Base-by-base conservation (phyloP, 2,329 filamentous ascomycete species). In the Plenodomus lindquistii region DNA sequence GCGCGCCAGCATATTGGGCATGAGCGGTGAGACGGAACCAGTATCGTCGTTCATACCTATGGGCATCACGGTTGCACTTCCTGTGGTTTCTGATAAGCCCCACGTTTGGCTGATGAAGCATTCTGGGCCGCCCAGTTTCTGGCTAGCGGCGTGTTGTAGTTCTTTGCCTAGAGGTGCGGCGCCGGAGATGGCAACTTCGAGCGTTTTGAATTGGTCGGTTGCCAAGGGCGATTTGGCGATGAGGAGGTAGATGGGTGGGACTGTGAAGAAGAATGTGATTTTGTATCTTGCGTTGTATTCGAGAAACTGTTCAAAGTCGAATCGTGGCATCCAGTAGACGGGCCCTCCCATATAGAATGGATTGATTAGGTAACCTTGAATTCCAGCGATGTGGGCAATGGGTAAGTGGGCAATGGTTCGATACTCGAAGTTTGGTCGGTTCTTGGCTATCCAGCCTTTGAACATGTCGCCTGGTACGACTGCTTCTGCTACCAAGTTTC, bases 291-390 rank as follows among this genome's bases (percentile, higher is more conserved):
- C 74, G 57, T 74, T 76, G 65, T 84, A 79, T 34, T 72, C 67
- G 43, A 85, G 74, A 61, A 87, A 85, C 31, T 77, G 71, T 2
- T 66, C 62, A 49, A 84, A 82, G 50, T 83, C 77, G 63, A 86
- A 87, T 35, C 73, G 75, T 3, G 77, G 72, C 84, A 87, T 86
- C 84, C 84, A 86, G 73, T 82, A 86, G 2, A 81, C 64, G 4
- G 63, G 55, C 2, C 73, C 73, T 27, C 67, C 71, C 53, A 70
- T 57, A 53, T 70, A 71, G 52, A 77, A 70, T 0, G 75, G 75
- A 42, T 74, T 75, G 46, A 78, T 65, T 6, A 79, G 70, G 52
- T 78, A 79, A 37, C 76, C 75, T 60, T 76, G 73, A 15, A 77
- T 71, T 0, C 77, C 77, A 0, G 77, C 76, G 37, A 79, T 79